Conservation (phyloP, 179 eudicot genomes). For the Beta corolliflora region DNA sequence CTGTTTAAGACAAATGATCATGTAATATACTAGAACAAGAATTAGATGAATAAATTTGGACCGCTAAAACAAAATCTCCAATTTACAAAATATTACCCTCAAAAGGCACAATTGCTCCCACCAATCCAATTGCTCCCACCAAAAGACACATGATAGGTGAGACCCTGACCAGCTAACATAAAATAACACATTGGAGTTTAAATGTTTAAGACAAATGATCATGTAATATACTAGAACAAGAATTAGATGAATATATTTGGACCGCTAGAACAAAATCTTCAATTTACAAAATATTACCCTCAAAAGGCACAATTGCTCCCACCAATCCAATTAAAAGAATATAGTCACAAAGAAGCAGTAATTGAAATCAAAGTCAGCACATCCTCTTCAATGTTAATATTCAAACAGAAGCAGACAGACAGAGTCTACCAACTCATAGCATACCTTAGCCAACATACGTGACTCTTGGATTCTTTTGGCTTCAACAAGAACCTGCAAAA, state of each 20-base stretch:
- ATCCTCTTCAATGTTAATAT: background rate
- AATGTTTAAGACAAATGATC: no score
- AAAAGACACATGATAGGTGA: no score
- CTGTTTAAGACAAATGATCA: background rate
- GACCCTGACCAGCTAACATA: no score
- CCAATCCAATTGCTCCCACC: no score
- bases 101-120: background rate
- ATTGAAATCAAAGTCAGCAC: background rate
- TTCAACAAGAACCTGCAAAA: conserved; percentile 81
- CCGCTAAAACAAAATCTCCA: background rate
- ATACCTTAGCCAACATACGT: conserved; percentile 74
- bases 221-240: no score
- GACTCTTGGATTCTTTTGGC: conserved; percentile 82
- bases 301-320: background rate
- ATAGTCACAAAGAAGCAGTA: background rate
- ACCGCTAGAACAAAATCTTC: no score
- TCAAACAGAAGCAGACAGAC: background rate
- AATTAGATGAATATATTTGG: no score
- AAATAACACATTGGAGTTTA: no score
- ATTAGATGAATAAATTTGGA: background rate
- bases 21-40: background rate
- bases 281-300: background rate
- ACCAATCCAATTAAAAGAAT: background rate
- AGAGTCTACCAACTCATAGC: conserved; percentile 8
- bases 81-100: background rate